phyloP scores from a whole-genome alignment of 306 rosid genomes.

The Dalbergia oliveri region DNA sequence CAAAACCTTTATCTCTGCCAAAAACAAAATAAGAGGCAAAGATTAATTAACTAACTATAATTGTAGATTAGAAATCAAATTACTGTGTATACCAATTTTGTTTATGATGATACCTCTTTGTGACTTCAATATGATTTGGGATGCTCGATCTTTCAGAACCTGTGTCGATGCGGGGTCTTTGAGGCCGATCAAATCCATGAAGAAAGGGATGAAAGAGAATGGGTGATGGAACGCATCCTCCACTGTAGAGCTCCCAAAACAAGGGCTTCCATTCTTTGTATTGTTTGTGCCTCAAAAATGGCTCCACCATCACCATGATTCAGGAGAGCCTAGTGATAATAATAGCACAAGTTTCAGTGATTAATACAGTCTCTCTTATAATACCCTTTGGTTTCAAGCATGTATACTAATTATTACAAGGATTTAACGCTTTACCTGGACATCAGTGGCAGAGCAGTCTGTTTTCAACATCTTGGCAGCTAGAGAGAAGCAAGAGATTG shows the following conservation, averaged over 20 bases:
- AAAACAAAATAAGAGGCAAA: not conserved
- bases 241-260: conserved; percentile 84
- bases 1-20: conserved; percentile 75
- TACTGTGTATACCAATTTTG: not conserved
- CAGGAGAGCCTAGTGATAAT: conserved; percentile 31
- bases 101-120: conserved; percentile 64
- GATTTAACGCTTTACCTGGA: conserved; percentile 60
- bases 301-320: conserved; percentile 71
- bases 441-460: conserved; percentile 60
- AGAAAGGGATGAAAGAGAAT: conserved; percentile 78
- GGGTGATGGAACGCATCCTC: conserved; percentile 97
- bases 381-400: not conserved
- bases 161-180: conserved; percentile 63
- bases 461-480: conserved; percentile 87
- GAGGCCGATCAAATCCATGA: conserved; percentile 62
- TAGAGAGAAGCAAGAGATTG: conserved; percentile 78
- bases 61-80: not conserved
- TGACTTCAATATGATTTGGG: conserved; percentile 76
- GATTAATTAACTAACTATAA: conserved; percentile 22
- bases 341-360: not conserved
- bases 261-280: conserved; percentile 82
- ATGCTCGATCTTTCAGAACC: conserved; percentile 78
- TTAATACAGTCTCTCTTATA: not conserved
- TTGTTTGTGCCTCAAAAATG: conserved; percentile 78
- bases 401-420: not conserved